Conservation (phyloP, 1,284 basidiomycete species). For the Cutaneotrichosporon cutaneum region DNA sequence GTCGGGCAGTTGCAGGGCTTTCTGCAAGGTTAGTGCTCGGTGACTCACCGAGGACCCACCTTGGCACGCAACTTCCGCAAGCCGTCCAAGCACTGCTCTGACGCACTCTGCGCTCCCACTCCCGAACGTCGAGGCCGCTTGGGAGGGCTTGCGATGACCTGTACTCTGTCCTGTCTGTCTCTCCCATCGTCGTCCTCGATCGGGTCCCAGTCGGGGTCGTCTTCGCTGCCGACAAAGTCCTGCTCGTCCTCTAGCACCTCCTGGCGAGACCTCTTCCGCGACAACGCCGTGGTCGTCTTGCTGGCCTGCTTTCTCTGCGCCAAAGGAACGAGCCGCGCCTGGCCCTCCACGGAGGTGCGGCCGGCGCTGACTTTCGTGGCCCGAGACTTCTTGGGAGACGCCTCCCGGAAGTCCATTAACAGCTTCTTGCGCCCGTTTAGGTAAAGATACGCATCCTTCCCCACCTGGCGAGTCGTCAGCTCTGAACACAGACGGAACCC, state of each 20-base stretch:
- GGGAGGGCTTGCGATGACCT: background rate
- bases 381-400: conserved; percentile 21
- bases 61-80: conserved; percentile 12
- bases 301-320: conserved; percentile 19
- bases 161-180: background rate
- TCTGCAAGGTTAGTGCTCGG: background rate
- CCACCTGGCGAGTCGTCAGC: conserved; percentile 32
- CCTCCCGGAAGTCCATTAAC: conserved; percentile 37
- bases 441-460: conserved; percentile 26
- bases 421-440: conserved; percentile 35
- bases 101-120: background rate
- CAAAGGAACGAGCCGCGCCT: conserved; percentile 28
- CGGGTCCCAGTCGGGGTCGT: conserved; percentile 34
- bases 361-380: conserved; percentile 6
- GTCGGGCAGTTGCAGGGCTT: conserved; percentile 19
- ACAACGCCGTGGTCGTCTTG: conserved; percentile 20
- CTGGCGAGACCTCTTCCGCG: conserved; percentile 36
- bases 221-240: conserved; percentile 40
- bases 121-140: background rate
- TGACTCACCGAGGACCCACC: conserved; percentile 3
- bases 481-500: background rate
- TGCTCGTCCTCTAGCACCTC: conserved; percentile 33
- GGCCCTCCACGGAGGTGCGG: conserved; percentile 6
- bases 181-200: conserved; percentile 51
- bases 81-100: conserved; percentile 12